Percentiles rank a stretch among this genome's conserved stretches.
Evolutionary conservation across 345 rosid species (phyloP).

Genomic region (Nephelium lappaceum): DNA sequence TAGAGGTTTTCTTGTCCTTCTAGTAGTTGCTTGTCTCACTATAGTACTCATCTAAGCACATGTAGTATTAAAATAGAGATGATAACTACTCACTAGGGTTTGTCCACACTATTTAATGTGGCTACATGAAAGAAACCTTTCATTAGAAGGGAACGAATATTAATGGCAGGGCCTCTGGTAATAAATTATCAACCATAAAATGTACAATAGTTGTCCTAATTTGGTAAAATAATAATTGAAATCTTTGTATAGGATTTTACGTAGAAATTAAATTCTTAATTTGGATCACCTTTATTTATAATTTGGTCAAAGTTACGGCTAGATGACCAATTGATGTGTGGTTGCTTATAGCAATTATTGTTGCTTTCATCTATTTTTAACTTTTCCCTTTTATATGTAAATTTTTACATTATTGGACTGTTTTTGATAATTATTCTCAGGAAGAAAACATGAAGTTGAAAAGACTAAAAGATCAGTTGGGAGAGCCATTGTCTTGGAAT

Average conservation of each 20-base stretch:
- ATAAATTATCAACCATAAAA: not conserved
- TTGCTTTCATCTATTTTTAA: not conserved
- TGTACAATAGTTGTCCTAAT: not conserved
- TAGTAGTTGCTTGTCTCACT: not conserved
- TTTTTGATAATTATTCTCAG: conserved; percentile 35
- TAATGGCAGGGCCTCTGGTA: not conserved
- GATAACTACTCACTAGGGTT: not conserved
- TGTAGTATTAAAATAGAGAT: not conserved
- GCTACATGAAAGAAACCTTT: not conserved
- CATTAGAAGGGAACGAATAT: not conserved
- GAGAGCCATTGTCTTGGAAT: conserved; percentile 70
- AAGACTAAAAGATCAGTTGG: conserved; percentile 58
- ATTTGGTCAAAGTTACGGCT: not conserved
- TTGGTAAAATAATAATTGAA: not conserved
- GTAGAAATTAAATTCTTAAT: not conserved
- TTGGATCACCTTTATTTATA: not conserved
- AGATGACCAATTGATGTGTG: conserved; percentile 6
- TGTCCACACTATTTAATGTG: not conserved
- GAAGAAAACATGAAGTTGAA: conserved; percentile 84
- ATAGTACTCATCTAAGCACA: conserved; percentile 3
- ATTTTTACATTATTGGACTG: not conserved
- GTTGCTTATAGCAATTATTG: not conserved
- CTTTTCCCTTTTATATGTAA: not conserved
- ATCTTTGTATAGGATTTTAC: not conserved
- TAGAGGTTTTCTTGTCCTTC: not conserved